Percentiles rank a stretch among this genome's conserved stretches.
Conservation (phyloP, 2,329 filamentous ascomycete genomes). For the Magnaporthiopsis incrustans region DNA sequence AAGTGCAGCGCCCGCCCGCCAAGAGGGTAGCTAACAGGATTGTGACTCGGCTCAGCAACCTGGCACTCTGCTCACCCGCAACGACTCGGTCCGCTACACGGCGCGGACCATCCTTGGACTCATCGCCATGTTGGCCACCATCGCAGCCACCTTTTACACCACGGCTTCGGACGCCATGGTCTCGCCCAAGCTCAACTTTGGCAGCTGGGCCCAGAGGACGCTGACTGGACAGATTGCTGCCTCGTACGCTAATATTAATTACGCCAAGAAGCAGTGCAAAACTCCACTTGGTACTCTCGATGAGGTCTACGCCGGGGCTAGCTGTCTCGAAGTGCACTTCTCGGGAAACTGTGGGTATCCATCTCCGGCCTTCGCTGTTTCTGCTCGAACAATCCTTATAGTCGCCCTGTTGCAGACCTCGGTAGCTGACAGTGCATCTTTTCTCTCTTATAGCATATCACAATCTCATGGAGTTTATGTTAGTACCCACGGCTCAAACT, state of each 20-base stretch:
- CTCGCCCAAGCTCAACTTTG: slow-evolving; percentile 60
- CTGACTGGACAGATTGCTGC: slow-evolving; percentile 51
- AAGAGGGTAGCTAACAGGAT: background rate
- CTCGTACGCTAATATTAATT: slow-evolving; percentile 55
- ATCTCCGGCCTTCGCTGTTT: background rate
- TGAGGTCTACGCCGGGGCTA: slow-evolving; percentile 30
- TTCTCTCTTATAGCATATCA: slow-evolving; percentile 41
- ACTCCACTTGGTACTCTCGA: slow-evolving; percentile 49
- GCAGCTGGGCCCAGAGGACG: slow-evolving; percentile 37
- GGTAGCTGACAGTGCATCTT: background rate
- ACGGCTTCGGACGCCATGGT: slow-evolving; percentile 70
- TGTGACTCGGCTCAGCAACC: slow-evolving; percentile 40
- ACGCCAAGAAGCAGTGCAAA: slow-evolving; percentile 48
- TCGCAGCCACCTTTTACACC: slow-evolving; percentile 65
- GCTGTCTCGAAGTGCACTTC: slow-evolving; percentile 62
- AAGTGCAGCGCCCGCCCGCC: background rate
- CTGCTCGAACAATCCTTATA: background rate
- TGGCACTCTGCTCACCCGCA: slow-evolving; percentile 64
- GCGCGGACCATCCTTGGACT: slow-evolving; percentile 55
- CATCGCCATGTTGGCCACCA: slow-evolving; percentile 54
- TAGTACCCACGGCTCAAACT: slow-evolving; percentile 1
- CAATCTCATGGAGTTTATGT: slow-evolving; percentile 57
- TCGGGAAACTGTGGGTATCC: slow-evolving; percentile 47
- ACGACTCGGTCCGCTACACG: slow-evolving; percentile 55
- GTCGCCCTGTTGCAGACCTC: slow-evolving; percentile 4